Base-by-base conservation (phyloP, 2,329 filamentous ascomycete species). In the Alternaria arborescens region DNA sequence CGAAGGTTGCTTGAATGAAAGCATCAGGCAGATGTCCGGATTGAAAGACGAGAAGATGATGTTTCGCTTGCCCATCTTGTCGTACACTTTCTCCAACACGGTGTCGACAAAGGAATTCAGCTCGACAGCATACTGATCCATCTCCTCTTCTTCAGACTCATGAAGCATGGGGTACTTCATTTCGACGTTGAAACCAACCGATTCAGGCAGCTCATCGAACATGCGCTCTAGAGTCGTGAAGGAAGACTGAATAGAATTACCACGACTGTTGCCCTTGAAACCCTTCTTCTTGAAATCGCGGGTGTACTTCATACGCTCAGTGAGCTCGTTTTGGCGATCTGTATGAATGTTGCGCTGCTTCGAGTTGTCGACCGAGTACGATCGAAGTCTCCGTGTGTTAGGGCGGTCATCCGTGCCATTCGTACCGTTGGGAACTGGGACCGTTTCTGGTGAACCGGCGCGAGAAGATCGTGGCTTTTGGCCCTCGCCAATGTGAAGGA, bases 101-200 rank as follows among this genome's bases (percentile, higher is more conserved):
- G 93, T 97, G 78, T 99, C 95, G 74, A 96, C 94, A 78, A 98
- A 99, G 1, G 91, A 93, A 80, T 98, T 98, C 69, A 98, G 86
- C 80, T 99, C 95, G 47, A 98, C 92, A 0, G 93, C 94, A 74
- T 97, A 97, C 3, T 92, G 91, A 77, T 97, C 94, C 93, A 98
- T 97, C 70, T 97, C 93, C 68, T 97, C 91, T 77, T 96, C 92
- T 78, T 97, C 93, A 60, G 89, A 92, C 83, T 99, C 96, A 77
- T 94, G 91, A 42, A 99, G 87, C 94, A 98, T 98, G 5, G 95
- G 95, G 76, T 99, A 99, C 81, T 99, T 98, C 86, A 99, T 91
- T 82, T 99, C 95, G 69, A 99, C 97, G 79, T 99, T 98, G 85
- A 99, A 99, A 14, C 95, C 94, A 22, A 97, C 91, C 14, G 87